Base-by-base conservation (phyloP, 768 basidiomycete genomes). In the Suillus luteus region DNA sequence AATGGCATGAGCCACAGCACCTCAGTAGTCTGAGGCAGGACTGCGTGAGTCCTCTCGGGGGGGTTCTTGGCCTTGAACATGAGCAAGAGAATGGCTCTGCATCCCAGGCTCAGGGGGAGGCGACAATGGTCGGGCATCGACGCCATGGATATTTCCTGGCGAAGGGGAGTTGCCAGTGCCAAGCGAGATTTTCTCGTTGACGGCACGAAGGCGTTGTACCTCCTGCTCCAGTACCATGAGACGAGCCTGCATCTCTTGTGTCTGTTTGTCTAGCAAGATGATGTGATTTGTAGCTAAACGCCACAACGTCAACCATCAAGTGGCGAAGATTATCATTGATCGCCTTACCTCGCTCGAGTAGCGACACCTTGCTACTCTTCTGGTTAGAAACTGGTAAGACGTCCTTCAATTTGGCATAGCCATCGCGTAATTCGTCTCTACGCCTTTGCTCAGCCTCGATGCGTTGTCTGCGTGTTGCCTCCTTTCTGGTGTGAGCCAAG, bases 371-470 rank as follows among this genome's bases (percentile, higher is more conserved):
- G 79, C 91, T 93, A 75, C 90, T 89, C 80, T 95, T 93, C 81
- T 94, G 92, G 76, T 93, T 94, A 14, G 90, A 91, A 60, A 89
- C 83, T 3, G 94, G 94, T 8, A 96, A 81, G 31, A 91, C 90
- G 66, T 94, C 92, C 77, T 93, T 93, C 76, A 96, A 80, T 72
- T 90, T 88, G 41, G 90, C 89, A 77, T 95, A 96, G 33, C 92
- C 93, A 71, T 96, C 93, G 65, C 94, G 84, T 65, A 95, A 82
- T 77, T 95, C 94, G 76, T 95, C 93, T 67, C 94, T 83, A 63
- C 94, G 83, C 52, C 93, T 82, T 79, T 95, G 91, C 76, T 94
- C 92, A n/a, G 92, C 92, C 78, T 94, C 91, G 62, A 94, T 93
- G 60, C 92, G 82, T 76, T 93, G 92, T 71, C 87, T 82, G 38